Evolutionary conservation across 768 basidiomycete species (phyloP), one percentile per base, ranked within the genome.

Genomic region (Artomyces pyxidatus): DNA sequence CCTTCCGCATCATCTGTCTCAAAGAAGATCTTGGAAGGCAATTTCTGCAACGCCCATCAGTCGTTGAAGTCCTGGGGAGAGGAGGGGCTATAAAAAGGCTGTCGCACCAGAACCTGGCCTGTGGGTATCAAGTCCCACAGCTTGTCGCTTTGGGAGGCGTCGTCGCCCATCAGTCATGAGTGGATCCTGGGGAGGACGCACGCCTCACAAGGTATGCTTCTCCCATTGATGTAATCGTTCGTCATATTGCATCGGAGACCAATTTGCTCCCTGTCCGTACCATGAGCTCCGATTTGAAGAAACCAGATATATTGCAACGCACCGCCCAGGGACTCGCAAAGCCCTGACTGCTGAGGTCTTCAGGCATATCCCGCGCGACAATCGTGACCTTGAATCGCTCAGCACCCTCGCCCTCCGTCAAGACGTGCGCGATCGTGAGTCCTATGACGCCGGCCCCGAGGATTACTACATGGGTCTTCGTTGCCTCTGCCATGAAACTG

Each of bases 241-340:
- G 38, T 72, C 67, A 16, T 53, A 60, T 14, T 51, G 63, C 39
- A 70, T 59, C 16, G 74, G 71, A 7, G 68, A 65, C 74, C 75
- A 76, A 50, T 70, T 68, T 29, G 72, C 75, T 22, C 73, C 74
- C 74, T 75, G 48, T 4, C 26, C 6, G 35, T 17, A 21, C 23
- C 16, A 5, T 45, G 10, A 26, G 29, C 28, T 43, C 21, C 12
- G 19, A 10, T 16, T 14, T 17, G 21, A 38, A 23, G 22, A 35
- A n/a, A 14, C 37, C 1, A 35, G 25, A 14, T 17, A n/a, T n/a
- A n/a, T n/a, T n/a, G 40, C 21, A 21, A 60, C 69, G 45, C 49
- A 74, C 73, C 50, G 76, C 74, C 61, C 75, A 76, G n/a, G 76
- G 76, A 47, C 71, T 75, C 8, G 74, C 65, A 63, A 71, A 76